Evolutionary conservation across 1,139 yeast species (phyloP).

Genomic region (Yamadazyma pseudoaaseri): DNA sequence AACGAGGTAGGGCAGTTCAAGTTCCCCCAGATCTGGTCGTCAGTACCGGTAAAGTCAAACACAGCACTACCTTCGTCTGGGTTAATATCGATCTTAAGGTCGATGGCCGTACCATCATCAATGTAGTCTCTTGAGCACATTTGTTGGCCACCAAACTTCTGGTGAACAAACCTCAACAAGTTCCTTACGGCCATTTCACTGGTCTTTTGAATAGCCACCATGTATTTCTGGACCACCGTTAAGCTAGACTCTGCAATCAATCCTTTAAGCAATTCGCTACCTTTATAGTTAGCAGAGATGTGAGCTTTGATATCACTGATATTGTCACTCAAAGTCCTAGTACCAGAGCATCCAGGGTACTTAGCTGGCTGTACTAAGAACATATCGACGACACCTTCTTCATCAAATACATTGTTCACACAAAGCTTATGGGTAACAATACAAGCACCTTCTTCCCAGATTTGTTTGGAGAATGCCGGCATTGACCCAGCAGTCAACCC

Average conservation of each 20-base stretch:
- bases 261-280: constrained; percentile 40
- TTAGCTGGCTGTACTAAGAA: constrained; percentile 23
- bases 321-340: constrained; percentile 55
- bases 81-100: constrained; percentile 41
- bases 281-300: constrained; percentile 43
- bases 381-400: constrained; percentile 17
- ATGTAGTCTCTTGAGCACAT: constrained; percentile 50
- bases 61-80: constrained; percentile 43
- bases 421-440: constrained; percentile 46
- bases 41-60: constrained; percentile 55
- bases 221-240: constrained; percentile 52
- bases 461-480: constrained; percentile 57
- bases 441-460: constrained; percentile 64
- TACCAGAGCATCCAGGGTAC: constrained; percentile 57
- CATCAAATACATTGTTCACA: constrained; percentile 32
- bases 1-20: constrained; percentile 41
- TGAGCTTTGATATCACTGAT: constrained; percentile 46
- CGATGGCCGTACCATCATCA: constrained; percentile 61
- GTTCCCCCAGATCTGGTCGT: constrained; percentile 34
- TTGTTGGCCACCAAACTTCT: constrained; percentile 25
- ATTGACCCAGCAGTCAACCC: constrained; percentile 68
- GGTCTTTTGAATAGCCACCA: constrained; percentile 57
- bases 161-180: constrained; percentile 33
- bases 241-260: constrained; percentile 49
- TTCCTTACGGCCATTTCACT: constrained; percentile 54